A percentile compares a stretch with the other conserved stretches of the same genome.
Evolutionary conservation across 163 green algal genomes (phyloP).

Genomic region (Prototheca wickerhamii): DNA sequence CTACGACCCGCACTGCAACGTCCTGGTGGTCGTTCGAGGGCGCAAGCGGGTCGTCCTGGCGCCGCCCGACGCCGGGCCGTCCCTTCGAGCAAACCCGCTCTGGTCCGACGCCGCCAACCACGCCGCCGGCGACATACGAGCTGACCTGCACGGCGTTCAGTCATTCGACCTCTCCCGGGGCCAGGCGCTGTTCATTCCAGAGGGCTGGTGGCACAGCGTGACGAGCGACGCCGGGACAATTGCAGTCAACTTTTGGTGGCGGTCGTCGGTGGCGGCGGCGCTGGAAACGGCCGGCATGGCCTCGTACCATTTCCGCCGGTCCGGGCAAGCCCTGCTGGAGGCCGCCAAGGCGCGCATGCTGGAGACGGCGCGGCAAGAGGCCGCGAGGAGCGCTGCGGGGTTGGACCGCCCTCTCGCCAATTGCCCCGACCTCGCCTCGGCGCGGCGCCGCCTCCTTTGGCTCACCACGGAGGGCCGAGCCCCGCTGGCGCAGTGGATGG

Average conservation of each 20-base stretch:
- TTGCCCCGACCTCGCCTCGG: too few species aligned
- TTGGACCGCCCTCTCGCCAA: too few species aligned
- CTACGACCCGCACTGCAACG: constrained; percentile 67
- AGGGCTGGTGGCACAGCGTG: constrained; percentile 79
- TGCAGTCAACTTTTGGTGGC: constrained; percentile 70
- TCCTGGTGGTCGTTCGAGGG: constrained; percentile 55
- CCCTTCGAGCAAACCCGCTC: constrained; percentile 35
- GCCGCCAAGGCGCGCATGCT: not conserved
- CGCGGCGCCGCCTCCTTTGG: too few species aligned
- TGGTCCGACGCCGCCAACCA: constrained; percentile 49
- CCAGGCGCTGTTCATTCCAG: constrained; percentile 72
- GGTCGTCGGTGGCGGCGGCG: constrained; percentile 12
- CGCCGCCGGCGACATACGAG: constrained; percentile 37
- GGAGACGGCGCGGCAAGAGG: not conserved
- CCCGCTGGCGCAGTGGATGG: too few species aligned
- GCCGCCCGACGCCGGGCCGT: constrained; percentile 19
- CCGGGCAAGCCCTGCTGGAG: not conserved
- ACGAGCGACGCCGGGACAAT: constrained; percentile 42
- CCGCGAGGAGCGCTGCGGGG: not conserved
- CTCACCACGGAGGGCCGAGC: too few species aligned
- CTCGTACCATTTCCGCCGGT: not conserved
- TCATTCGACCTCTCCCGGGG: constrained; percentile 34
- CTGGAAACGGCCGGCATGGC: constrained; percentile 1
- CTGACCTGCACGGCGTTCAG: not conserved
- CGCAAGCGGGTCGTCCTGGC: constrained; percentile 48